phyloP scores from a whole-genome alignment of 306 rosid species.

The Parietaria judaica region DNA sequence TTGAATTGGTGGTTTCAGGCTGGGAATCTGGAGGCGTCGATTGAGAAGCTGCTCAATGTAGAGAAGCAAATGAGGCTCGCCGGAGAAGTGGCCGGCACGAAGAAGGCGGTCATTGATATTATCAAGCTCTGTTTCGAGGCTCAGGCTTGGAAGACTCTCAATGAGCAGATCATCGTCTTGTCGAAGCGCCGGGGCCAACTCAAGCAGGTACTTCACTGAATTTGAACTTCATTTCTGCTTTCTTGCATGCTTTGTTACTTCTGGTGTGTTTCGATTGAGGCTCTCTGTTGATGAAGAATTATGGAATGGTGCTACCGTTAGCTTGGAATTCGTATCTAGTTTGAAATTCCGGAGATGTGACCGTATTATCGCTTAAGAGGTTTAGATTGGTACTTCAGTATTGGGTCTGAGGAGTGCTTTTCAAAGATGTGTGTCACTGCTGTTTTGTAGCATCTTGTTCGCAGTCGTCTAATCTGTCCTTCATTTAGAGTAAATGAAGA shows the following conservation, averaged over 20 bases:
- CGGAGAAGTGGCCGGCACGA: constrained; percentile 74
- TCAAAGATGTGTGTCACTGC: background rate
- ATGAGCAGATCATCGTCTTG: constrained; percentile 78
- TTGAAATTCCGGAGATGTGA: no score
- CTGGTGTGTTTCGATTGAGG: background rate
- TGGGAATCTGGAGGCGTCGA: constrained; percentile 45
- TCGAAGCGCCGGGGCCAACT: constrained; percentile 97
- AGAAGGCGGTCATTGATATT: constrained; percentile 73
- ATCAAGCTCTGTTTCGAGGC: constrained; percentile 78
- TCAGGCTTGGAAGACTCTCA: constrained; percentile 75
- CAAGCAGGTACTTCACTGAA: constrained; percentile 55
- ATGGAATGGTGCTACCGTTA: background rate
- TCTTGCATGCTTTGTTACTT: background rate
- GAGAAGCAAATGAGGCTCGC: constrained; percentile 83
- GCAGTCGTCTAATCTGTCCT: background rate
- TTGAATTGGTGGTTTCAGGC: constrained; percentile 35
- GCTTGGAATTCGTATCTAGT: background rate
- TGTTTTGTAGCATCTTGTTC: background rate
- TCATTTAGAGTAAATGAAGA: background rate
- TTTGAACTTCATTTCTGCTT: background rate
- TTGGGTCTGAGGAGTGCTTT: no score
- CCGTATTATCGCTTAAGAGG: no score
- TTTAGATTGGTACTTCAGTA: no score
- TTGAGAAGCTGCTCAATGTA: constrained; percentile 69
- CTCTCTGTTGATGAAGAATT: background rate